phyloP scores from a whole-genome alignment of 2,329 filamentous ascomycete genomes.

The Aspergillus viridinutans region DNA sequence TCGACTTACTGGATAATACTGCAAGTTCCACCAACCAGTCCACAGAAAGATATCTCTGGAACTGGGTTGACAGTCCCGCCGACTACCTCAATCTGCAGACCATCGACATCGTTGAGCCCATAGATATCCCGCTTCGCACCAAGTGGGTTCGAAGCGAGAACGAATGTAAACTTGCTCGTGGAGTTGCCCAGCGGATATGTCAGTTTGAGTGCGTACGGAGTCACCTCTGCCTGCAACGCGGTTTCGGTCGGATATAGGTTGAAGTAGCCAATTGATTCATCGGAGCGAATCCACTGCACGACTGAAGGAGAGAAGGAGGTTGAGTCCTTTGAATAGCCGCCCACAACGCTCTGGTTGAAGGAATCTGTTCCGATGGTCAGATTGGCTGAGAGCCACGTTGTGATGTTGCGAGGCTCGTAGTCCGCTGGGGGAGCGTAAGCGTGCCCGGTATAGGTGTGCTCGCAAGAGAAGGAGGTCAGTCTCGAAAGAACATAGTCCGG shows the following conservation, averaged over 20 bases:
- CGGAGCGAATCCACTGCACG: constrained; percentile 53
- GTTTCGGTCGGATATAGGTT: constrained; percentile 40
- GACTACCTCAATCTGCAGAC: constrained; percentile 10
- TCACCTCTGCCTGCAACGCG: constrained; percentile 40
- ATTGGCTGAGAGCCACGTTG: constrained; percentile 53
- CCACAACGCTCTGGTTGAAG: constrained; percentile 53
- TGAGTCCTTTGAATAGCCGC: constrained; percentile 51
- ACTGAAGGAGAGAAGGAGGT: constrained; percentile 57
- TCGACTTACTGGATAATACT: constrained; percentile 8
- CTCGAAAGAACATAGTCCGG: background rate
- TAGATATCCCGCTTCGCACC: constrained; percentile 8
- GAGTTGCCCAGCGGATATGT: constrained; percentile 48
- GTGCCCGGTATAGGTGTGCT: constrained; percentile 50
- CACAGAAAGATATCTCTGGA: constrained; percentile 10
- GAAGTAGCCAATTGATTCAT: constrained; percentile 19
- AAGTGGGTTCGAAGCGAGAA: constrained; percentile 12
- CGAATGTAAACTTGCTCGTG: constrained; percentile 27
- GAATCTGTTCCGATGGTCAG: constrained; percentile 59
- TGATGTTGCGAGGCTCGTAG: constrained; percentile 54
- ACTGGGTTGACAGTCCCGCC: constrained; percentile 8
- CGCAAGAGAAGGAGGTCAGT: constrained; percentile 49
- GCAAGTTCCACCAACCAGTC: constrained; percentile 6
- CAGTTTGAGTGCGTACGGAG: constrained; percentile 44
- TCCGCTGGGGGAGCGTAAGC: constrained; percentile 59
- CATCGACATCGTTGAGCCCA: constrained; percentile 10